Conservation (phyloP, 257 asterid genomes). For the Fraxinus americana region DNA sequence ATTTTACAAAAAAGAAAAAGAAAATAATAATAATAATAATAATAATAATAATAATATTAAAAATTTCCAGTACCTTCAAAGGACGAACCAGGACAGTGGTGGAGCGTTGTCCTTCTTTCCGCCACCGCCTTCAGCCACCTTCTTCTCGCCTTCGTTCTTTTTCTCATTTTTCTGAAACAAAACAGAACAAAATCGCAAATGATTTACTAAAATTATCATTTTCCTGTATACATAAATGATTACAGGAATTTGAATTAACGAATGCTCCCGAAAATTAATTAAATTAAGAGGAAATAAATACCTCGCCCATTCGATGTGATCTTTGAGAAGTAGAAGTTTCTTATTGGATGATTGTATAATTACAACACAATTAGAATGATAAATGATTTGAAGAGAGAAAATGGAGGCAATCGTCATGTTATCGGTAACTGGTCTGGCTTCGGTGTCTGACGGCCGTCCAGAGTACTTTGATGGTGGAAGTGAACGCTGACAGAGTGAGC, state of each 20-base stretch:
- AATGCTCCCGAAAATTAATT: neutral
- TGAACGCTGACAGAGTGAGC: no score
- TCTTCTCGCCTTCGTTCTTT: constrained; percentile 7
- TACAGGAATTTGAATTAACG: neutral
- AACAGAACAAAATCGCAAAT: neutral
- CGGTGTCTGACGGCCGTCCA: no score
- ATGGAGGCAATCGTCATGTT: neutral
- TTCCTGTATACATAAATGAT: neutral
- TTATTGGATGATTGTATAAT: neutral
- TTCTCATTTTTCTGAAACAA: constrained; percentile 18
- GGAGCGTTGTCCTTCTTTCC: constrained; percentile 5
- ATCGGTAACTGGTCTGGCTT: no score
- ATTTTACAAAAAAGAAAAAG: neutral
- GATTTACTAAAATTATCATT: constrained; percentile 17
- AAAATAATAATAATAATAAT: no score
- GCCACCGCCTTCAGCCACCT: neutral
- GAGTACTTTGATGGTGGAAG: no score
- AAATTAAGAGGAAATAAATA: neutral
- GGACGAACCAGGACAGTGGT: constrained; percentile 22
- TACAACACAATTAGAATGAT: neutral
- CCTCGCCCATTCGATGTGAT: constrained; percentile 1
- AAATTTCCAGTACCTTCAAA: constrained; percentile 19
- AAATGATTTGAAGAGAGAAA: neutral
- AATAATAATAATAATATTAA: no score
- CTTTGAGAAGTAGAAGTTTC: neutral